phyloP scores from a whole-genome alignment of 2,329 filamentous ascomycete genomes.

The Sporothrix dimorphospora region DNA sequence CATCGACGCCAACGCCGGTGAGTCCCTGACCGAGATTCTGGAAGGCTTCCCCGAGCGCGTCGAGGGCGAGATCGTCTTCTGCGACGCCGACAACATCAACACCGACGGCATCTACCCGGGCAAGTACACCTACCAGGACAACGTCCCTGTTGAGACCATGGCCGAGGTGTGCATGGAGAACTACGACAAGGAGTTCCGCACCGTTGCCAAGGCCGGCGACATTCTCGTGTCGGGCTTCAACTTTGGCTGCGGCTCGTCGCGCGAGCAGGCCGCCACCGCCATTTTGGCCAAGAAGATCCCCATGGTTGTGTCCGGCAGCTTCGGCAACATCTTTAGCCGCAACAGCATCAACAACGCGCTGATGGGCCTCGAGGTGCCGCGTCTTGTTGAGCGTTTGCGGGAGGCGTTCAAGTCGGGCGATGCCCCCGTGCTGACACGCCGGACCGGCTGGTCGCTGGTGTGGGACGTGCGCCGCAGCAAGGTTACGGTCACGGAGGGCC shows the following conservation, averaged over 20 bases:
- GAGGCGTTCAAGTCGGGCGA: conserved; percentile 52
- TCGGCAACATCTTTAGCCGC: conserved; percentile 77
- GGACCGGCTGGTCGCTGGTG: conserved; percentile 80
- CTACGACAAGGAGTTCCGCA: conserved; percentile 75
- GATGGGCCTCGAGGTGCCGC: conserved; percentile 70
- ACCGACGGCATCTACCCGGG: conserved; percentile 90
- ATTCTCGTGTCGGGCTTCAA: conserved; percentile 87
- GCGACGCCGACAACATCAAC: conserved; percentile 79
- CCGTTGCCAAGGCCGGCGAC: conserved; percentile 68
- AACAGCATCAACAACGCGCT: conserved; percentile 73
- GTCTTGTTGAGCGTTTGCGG: conserved; percentile 66
- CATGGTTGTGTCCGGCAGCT: conserved; percentile 78
- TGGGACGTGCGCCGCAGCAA: conserved; percentile 79
- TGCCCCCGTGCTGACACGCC: conserved; percentile 57
- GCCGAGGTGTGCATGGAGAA: conserved; percentile 91
- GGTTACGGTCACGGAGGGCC: conserved; percentile 71
- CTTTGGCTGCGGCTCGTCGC: conserved; percentile 72
- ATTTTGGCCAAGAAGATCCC: conserved; percentile 80
- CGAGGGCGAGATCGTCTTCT: conserved; percentile 84
- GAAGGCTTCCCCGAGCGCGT: conserved; percentile 86
- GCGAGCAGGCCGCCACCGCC: conserved; percentile 88
- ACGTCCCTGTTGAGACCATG: conserved; percentile 77
- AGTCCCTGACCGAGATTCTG: conserved; percentile 68
- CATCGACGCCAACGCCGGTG: conserved; percentile 38
- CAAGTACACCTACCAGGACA: conserved; percentile 80